phyloP scores from a whole-genome alignment of 495 filamentous ascomycete species.

The Evansstolkia leycettana region DNA sequence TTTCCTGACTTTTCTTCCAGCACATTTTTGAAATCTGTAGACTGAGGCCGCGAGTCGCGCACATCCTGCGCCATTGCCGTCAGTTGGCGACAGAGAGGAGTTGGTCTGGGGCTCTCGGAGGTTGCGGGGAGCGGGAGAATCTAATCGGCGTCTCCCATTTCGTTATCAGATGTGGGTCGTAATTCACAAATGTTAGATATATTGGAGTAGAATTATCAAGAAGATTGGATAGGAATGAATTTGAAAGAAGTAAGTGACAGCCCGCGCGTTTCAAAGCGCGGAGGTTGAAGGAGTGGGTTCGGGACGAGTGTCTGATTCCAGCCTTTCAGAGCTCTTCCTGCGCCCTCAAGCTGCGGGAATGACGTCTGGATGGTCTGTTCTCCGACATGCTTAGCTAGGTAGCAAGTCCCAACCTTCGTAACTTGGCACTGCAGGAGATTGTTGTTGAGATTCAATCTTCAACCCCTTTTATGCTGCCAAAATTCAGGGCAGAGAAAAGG shows the following conservation, averaged over 20 bases:
- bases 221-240: no score
- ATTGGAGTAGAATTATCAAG: no score
- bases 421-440: no score
- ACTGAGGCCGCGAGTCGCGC: constrained; percentile 7
- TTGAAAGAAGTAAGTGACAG: no score
- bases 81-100: constrained; percentile 11
- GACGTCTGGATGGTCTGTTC: constrained; percentile 12
- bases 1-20: constrained; percentile 8
- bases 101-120: constrained; percentile 12
- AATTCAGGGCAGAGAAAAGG: constrained; percentile 3
- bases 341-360: constrained; percentile 12
- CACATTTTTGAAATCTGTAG: constrained; percentile 5
- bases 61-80: constrained; percentile 25
- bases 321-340: neutral
- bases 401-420: constrained; percentile 9
- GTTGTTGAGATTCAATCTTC: no score
- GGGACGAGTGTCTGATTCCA: no score
- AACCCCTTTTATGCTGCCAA: no score
- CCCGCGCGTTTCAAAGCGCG: no score
- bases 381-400: neutral
- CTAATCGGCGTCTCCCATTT: constrained; percentile 16
- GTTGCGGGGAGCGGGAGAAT: constrained; percentile 7
- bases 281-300: no score
- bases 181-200: no score
- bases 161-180: neutral